phyloP scores from a whole-genome alignment of 495 filamentous ascomycete genomes.

The Arthonia radiata region DNA sequence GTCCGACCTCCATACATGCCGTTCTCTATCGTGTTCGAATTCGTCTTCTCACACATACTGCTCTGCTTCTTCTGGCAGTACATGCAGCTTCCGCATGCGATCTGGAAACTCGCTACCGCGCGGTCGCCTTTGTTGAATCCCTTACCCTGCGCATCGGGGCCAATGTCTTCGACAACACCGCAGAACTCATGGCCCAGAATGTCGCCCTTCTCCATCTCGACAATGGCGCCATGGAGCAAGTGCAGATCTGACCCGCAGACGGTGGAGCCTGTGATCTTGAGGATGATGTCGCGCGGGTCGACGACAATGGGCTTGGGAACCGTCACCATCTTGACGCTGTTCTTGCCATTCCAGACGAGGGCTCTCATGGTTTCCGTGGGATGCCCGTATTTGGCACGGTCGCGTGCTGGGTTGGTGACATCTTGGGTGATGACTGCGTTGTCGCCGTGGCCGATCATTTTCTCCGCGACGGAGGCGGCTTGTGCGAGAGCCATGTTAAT shows the following conservation, averaged over 20 bases:
- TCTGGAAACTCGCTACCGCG: slow-evolving; percentile 72
- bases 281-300: slow-evolving; percentile 53
- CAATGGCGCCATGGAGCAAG: slow-evolving; percentile 42
- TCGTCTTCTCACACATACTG: slow-evolving; percentile 25
- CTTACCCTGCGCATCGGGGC: slow-evolving; percentile 29
- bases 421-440: slow-evolving; percentile 32
- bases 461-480: slow-evolving; percentile 37
- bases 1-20: slow-evolving; percentile 33
- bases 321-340: slow-evolving; percentile 33
- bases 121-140: slow-evolving; percentile 36
- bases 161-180: slow-evolving; percentile 51
- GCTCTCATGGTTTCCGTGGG: slow-evolving; percentile 42
- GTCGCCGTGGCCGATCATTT: slow-evolving; percentile 36
- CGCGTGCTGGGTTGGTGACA: slow-evolving; percentile 18
- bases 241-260: slow-evolving; percentile 79
- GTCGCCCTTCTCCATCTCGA: slow-evolving; percentile 59
- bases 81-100: slow-evolving; percentile 32
- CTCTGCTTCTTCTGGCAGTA: neutral
- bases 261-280: slow-evolving; percentile 64
- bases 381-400: slow-evolving; percentile 18
- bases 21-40: slow-evolving; percentile 39
- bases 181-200: slow-evolving; percentile 83
- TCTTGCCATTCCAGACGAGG: slow-evolving; percentile 46
- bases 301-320: slow-evolving; percentile 44
- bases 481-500: slow-evolving; percentile 31